Evolutionary conservation across 441 rosid species (phyloP), one percentile per base, ranked within the genome.

Genomic region (Populus trichocarpa): DNA sequence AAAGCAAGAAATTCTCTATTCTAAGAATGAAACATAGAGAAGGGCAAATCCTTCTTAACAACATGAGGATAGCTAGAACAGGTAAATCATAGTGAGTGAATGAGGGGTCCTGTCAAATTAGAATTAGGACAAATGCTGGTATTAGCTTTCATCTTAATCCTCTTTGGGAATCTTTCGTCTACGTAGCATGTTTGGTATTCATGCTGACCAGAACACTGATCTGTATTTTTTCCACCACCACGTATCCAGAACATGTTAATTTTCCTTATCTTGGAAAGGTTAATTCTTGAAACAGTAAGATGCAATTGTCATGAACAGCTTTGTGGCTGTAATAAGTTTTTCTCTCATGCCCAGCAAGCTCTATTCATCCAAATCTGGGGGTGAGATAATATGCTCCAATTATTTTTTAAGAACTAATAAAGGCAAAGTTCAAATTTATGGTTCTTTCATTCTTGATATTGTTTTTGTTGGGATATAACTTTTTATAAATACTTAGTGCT

Each of bases 291-390:
- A 67, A 28, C 20, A 20, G 10, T 40, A 5, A 20, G 11, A 46
- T 75, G 83, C 69, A 82, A 76, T 73, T 81, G 74, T 75, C 63
- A 36, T 32, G 71, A 77, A 74, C 80, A 73, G 78, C 81, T 79
- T 70, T 81, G 78, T 66, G 81, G 87, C 69, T 75, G 75, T 76
- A 83, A 71, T 75, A 85, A 84, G 81, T 71, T 87, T 77, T 81
- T 88, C 77, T 82, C 72, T 82, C 65, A 68, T 82, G 82, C 76
- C 91, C 30, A 74, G 86, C 76, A 77, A 82, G 72, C 77, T 72
- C 33, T 76, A 66, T 72, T 80, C 81, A 57, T 82, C 88, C 75
- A 84, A 88, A 85, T 73, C 73, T 73, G 74, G 77, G 75, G 89
- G 88, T 87, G 79, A 59, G 81, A 61, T 59, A 66, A 23, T 50